Evolutionary conservation across 805 yeast species (phyloP).

Genomic region (Zygosaccharomyces siamensis): DNA sequence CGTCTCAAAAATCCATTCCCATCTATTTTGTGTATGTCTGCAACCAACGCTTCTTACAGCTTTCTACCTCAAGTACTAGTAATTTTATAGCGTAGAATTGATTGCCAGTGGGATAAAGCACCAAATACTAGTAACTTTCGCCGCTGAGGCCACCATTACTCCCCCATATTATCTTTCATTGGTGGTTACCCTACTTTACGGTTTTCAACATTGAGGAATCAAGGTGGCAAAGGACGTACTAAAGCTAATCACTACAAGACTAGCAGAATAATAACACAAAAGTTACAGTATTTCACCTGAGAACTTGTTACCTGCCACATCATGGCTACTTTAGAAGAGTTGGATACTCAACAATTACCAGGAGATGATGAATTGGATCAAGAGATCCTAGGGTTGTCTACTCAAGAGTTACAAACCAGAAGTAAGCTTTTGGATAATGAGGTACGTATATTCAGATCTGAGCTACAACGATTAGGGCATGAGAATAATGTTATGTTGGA

Average conservation of each 20-base stretch:
- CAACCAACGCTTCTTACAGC: too few species aligned
- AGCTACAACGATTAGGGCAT: constrained; percentile 82
- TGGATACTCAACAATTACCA: constrained; percentile 48
- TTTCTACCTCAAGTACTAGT: not conserved
- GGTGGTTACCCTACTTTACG: not conserved
- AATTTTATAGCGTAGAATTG: not conserved
- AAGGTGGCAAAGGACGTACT: constrained; percentile 5
- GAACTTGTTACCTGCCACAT: not conserved
- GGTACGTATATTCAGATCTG: constrained; percentile 90
- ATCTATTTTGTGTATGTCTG: not conserved
- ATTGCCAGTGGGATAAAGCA: not conserved
- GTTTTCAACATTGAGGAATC: not conserved
- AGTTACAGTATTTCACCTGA: not conserved
- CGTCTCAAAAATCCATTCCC: too few species aligned
- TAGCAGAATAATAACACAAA: not conserved
- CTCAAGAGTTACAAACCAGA: constrained; percentile 79
- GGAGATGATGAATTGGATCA: constrained; percentile 63
- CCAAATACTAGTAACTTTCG: not conserved
- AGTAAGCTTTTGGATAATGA: constrained; percentile 88
- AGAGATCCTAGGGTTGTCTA: constrained; percentile 73
- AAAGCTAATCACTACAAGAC: not conserved
- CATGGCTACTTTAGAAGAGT: constrained; percentile 84
- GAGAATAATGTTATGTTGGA: constrained; percentile 91
- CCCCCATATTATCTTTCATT: not conserved
- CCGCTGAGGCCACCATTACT: not conserved